These are phyloP conservation scores for Leucocoprinus leucothites DNA, from an alignment of 768 basidiomycete genomes.

Conservation along the genomic window DNA sequence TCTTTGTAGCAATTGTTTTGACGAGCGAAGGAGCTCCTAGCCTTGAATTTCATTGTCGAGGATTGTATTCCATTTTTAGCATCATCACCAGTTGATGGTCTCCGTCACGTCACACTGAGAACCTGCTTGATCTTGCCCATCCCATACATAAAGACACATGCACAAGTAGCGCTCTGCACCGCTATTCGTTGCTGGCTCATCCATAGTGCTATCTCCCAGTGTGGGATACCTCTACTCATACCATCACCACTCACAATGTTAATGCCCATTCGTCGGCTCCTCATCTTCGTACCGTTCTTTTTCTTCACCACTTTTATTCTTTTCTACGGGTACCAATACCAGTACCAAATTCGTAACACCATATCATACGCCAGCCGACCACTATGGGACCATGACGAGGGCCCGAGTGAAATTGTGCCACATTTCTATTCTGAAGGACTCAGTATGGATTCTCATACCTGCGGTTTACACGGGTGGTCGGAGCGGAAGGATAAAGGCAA, in stretches of 20 bases:
- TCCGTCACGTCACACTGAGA: too few species aligned
- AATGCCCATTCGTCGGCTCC: constrained; percentile 25
- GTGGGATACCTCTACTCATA: neutral
- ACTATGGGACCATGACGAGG: constrained; percentile 54
- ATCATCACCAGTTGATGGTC: too few species aligned
- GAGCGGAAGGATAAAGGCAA: constrained; percentile 27
- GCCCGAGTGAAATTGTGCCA: constrained; percentile 42
- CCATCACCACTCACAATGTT: constrained; percentile 10
- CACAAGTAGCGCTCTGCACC: neutral
- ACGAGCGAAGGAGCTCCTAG: too few species aligned
- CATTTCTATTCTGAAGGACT: constrained; percentile 59
- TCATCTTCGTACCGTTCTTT: constrained; percentile 30
- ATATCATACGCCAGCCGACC: constrained; percentile 57
- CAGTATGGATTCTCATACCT: constrained; percentile 38
- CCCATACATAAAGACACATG: neutral
- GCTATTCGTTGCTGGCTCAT: constrained; percentile 16
- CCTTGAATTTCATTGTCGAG: too few species aligned
- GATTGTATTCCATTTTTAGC: too few species aligned
- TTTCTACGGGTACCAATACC: constrained; percentile 37
- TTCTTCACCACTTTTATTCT: constrained; percentile 26
- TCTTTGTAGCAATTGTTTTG: too few species aligned
- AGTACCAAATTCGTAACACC: constrained; percentile 48
- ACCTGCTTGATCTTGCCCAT: too few species aligned
- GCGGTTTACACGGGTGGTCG: constrained; percentile 55
- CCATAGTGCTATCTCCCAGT: neutral